Evolutionary conservation across 768 basidiomycete species (phyloP).

Genomic region (Lentinula aciculospora): DNA sequence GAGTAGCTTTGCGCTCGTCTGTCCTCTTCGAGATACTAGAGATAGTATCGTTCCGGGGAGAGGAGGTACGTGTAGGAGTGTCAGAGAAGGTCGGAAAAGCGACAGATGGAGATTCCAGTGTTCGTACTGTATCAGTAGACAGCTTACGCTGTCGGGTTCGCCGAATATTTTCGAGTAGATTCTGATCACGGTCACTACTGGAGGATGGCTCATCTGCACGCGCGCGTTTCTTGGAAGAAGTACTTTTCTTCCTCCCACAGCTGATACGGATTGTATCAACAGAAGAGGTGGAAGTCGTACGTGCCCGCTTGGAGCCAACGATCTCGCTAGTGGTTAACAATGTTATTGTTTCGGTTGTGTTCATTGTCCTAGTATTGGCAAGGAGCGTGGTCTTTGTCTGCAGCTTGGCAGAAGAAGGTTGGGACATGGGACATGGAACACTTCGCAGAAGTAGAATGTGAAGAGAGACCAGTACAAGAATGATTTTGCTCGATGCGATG

Average conservation of each 20-base stretch:
- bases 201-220: background rate
- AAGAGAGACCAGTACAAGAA: background rate
- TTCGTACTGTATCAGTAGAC: background rate
- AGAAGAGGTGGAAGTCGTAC: slow-evolving; percentile 6
- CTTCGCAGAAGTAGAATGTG: background rate
- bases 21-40: background rate
- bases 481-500: background rate
- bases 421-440: background rate
- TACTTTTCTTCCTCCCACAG: slow-evolving; percentile 1
- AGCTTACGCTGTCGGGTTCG: background rate
- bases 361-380: background rate
- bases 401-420: slow-evolving; percentile 6
- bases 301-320: background rate
- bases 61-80: background rate
- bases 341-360: background rate
- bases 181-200: background rate
- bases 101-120: background rate
- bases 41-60: background rate
- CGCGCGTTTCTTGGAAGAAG: slow-evolving; percentile 5
- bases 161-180: background rate
- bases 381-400: slow-evolving; percentile 8
- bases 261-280: slow-evolving; percentile 5
- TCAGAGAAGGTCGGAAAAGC: background rate
- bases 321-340: background rate
- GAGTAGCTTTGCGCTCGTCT: slow-evolving; percentile 1